Conservation (phyloP, 2,329 filamentous ascomycete genomes). For the Pseudovirgaria hyperparasitica region DNA sequence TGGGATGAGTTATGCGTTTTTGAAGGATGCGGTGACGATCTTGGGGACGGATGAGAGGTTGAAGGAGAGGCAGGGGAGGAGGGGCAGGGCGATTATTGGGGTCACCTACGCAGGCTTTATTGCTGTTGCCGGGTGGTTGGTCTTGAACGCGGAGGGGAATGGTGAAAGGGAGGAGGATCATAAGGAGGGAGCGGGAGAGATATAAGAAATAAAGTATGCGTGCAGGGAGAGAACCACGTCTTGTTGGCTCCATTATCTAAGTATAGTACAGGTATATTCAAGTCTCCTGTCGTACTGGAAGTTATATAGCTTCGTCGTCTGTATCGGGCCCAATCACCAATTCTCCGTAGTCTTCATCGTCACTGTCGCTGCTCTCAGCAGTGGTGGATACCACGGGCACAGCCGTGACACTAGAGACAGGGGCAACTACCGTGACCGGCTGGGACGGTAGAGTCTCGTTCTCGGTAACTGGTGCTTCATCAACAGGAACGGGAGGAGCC, state of each 20-base stretch:
- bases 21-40: slow-evolving; percentile 85
- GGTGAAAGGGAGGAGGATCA: slow-evolving; percentile 7
- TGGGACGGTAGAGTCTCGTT: no score
- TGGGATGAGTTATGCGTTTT: slow-evolving; percentile 81
- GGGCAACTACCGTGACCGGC: no score
- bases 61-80: slow-evolving; percentile 34
- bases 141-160: slow-evolving; percentile 11
- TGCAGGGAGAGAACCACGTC: no score
- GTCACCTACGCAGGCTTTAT: slow-evolving; percentile 33
- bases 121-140: slow-evolving; percentile 22
- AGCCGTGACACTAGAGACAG: no score
- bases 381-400: no score
- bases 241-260: no score
- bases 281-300: no score
- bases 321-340: slow-evolving; percentile 22
- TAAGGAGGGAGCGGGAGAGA: slow-evolving; percentile 4
- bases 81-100: slow-evolving; percentile 35
- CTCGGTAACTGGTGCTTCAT: no score
- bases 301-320: slow-evolving; percentile 16
- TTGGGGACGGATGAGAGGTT: slow-evolving; percentile 39
- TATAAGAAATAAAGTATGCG: no score
- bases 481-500: no score
- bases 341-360: slow-evolving; percentile 19
- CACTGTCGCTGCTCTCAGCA: slow-evolving; percentile 11
- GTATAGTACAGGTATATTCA: no score